Percentiles rank a stretch among this genome's conserved stretches.
These are phyloP conservation scores for Aspergillus tanneri DNA, from an alignment of 2,329 filamentous ascomycete genomes.

Conservation along the genomic window DNA sequence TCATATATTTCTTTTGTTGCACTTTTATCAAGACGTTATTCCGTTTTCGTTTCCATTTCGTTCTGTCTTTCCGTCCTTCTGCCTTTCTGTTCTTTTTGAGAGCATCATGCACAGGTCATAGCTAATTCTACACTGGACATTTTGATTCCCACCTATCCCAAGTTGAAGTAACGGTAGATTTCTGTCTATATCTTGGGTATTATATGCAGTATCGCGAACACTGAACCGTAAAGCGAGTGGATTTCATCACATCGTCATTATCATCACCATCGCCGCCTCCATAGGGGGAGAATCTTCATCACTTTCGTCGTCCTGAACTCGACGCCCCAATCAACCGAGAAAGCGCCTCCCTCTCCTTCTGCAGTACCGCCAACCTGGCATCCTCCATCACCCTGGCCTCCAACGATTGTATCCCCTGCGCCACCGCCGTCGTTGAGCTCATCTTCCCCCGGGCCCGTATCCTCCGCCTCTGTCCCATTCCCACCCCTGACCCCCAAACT, in stretches of 20 bases:
- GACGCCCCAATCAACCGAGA: slow-evolving; percentile 58
- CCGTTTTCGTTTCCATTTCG: not conserved
- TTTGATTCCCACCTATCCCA: too few species aligned
- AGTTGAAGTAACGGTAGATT: too few species aligned
- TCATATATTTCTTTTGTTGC: slow-evolving; percentile 3
- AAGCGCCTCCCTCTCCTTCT: slow-evolving; percentile 67
- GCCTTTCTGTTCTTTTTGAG: not conserved
- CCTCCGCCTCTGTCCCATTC: slow-evolving; percentile 35
- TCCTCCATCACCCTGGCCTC: slow-evolving; percentile 64
- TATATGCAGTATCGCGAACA: too few species aligned
- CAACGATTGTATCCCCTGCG: slow-evolving; percentile 16
- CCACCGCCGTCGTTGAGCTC: slow-evolving; percentile 7
- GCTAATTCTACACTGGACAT: not conserved
- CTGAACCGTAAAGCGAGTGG: too few species aligned
- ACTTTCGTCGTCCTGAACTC: slow-evolving; percentile 28
- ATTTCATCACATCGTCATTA: too few species aligned
- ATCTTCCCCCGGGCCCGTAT: slow-evolving; percentile 22
- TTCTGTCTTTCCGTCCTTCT: not conserved
- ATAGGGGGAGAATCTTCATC: too few species aligned
- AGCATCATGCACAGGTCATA: not conserved
- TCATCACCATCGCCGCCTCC: too few species aligned
- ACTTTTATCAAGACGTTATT: not conserved
- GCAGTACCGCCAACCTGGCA: slow-evolving; percentile 62
- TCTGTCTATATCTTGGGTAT: too few species aligned
- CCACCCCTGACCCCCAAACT: slow-evolving; percentile 62